Base-by-base conservation (phyloP, 1,284 basidiomycete species). In the Porodaedalea pini region DNA sequence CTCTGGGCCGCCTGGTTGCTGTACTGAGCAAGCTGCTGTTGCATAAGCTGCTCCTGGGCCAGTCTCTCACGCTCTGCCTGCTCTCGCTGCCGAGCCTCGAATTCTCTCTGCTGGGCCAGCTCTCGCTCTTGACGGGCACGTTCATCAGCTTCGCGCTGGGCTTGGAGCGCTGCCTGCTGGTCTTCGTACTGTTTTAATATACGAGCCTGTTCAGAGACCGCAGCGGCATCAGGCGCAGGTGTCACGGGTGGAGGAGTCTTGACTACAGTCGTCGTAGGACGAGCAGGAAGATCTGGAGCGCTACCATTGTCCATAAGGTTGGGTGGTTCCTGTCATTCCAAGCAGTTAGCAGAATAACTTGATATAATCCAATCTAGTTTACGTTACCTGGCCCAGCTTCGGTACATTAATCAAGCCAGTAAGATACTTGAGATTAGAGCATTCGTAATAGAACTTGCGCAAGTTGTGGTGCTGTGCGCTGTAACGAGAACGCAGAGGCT, bases 161-260 rank as follows among this genome's bases (percentile, higher is more conserved):
- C 80, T 45, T 86, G 81, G 27, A 98, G 75, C 1, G 88, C 85
- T 21, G 86, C 81, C 68, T 99, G 97, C 70, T 98, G 94, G 48
- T 94, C 90, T 71, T 99, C 97, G 68, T 98, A 99, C 70, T 98
- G 86, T 68, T 96, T 95, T 59, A 99, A 82, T 82, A 99, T 86
- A 19, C 92, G 88, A 6, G 91, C 91, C 74, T 99, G 97, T 70
- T 98, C 94, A 57, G 86, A 87, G 59, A 98, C 86, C 67, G 92
- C 90, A 2, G 83, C 83, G 41, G 81, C 80, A 64, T 85, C 88
- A 3, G 91, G 86, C 8, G 81, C 76, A 13, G 92, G 89, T 3
- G 85, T 78, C 17, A 81, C 72, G 0, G 86, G 83, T 13, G 86
- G 82, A 11, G 85, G 82, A 29, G 83, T 75, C 62, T 78, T 80